Base-by-base conservation (phyloP, 495 filamentous ascomycete genomes). In the Jackrogersella minutella region DNA sequence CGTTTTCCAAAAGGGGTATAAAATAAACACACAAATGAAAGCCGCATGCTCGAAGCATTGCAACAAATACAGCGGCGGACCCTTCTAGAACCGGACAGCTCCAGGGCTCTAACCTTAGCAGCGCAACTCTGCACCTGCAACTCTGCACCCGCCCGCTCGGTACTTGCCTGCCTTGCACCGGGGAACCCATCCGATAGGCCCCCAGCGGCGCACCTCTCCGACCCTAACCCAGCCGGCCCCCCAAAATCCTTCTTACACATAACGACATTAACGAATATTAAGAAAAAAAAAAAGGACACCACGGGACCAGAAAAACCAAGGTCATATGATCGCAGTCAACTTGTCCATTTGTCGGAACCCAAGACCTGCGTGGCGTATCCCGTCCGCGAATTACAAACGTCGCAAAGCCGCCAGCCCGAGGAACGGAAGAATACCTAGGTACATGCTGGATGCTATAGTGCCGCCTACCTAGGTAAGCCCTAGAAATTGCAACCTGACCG, bases 161-260 rank as follows among this genome's bases (percentile, higher is more conserved):
- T 63, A 62, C 66, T 52, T 44, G 40, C 54, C 58, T 56, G 41
- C 14, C 49, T 41, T 43, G 26, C 37, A 28, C 30, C 10, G 16
- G 44, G 55, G 54, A 55, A 51, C 46, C 17, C 54, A 22, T 69
- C 59, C 59, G 66, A 64, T 64, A 69, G 60, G 66, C 30, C 13
- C 21, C 11, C 43, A 49, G 47, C 22, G 26, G 41, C 47, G 39
- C 10, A 36, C 37, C 19, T 34, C 24, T 19, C 46, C 44, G 21
- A 59, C 43, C 50, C 36, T 43, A 30, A 7, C 3, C 26, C 7
- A 30, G 26, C 7, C n/a, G n/a, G n/a, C n/a, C n/a, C n/a, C n/a
- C n/a, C n/a, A 7, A 30, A 30, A 7, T 7, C 3, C 26, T 7
- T 30, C 26, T 3, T 13, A 39, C 11, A 17, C 57, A n/a, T n/a